Percentiles rank a stretch among this genome's conserved stretches.
Evolutionary conservation across 2,329 filamentous ascomycete genomes (phyloP).

Genomic region (Colletotrichum zoysiae): DNA sequence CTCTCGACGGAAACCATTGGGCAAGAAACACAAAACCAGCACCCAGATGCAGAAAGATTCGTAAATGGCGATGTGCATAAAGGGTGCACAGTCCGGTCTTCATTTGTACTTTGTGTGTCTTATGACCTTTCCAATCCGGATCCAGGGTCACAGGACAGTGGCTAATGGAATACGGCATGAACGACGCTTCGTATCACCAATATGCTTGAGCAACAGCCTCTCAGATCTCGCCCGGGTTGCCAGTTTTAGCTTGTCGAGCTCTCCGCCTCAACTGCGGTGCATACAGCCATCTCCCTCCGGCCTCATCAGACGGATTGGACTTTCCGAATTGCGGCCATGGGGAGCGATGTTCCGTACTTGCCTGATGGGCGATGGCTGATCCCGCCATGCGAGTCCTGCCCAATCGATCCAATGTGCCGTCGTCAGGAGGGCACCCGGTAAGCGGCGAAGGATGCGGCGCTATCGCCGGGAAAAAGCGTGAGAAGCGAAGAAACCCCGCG

Average conservation of each 20-base stretch:
- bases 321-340: neutral
- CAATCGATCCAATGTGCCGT: neutral
- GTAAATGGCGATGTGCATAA: too few species aligned
- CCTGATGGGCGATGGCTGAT: neutral
- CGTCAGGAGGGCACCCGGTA: neutral
- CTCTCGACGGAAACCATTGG: too few species aligned
- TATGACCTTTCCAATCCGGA: too few species aligned
- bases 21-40: too few species aligned
- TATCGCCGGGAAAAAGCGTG: neutral
- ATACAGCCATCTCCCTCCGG: neutral
- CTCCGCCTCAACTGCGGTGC: neutral
- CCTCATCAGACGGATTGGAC: neutral
- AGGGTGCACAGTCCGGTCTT: too few species aligned
- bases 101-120: too few species aligned
- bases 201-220: neutral
- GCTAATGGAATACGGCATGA: too few species aligned
- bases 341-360: neutral
- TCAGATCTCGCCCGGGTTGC: neutral
- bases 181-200: too few species aligned
- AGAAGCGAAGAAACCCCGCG: neutral
- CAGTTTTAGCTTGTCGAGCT: neutral
- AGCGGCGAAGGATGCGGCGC: neutral
- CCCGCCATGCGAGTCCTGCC: neutral
- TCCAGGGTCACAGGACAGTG: too few species aligned
- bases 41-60: too few species aligned